Evolutionary conservation across 1,284 basidiomycete genomes (phyloP), one percentile per base, ranked within the genome.

Genomic region (Neotropicomus parvogracilis): DNA sequence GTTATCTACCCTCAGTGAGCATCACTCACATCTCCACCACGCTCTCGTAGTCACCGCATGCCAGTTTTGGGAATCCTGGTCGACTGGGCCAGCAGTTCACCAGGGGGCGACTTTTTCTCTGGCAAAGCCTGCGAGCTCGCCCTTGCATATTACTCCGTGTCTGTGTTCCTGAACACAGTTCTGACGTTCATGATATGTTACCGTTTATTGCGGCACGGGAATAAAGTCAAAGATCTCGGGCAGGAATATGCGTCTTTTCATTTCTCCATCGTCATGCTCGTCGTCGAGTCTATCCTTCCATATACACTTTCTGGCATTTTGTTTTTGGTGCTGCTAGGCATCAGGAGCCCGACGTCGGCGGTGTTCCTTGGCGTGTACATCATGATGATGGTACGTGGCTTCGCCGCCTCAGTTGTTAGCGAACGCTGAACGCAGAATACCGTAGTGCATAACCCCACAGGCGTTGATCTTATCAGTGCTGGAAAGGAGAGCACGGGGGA

Each of bases 401-500:
- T 45, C 3, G 1, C 20, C 13, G 4, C 1, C 3, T 13, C 21
- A 27, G 7, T 13, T 4, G 5, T 9, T 9, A 10, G 29, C 41
- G 17, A 11, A 9, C n/a, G 12, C 10, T 16, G 16, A 28, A 3
- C 16, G 3, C 4, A 24, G 26, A 12, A 24, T 4, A 16, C 13
- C 5, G 2, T 24, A 67, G 61, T 63, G 59, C 21, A 59, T 67
- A 49, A 64, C 61, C 9, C 64, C 63, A 1, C 64, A 67, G 36
- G 44, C 63, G 36, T 24, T 67, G 24, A 63, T 66, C 37, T 48
- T 65, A 13, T 48, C 56, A 12, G 53, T 63, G 10, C 40, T 58
- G 32, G 11, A 16, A 16, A 49, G 57, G 28, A 56, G 40, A n/a
- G 56, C 53, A 21, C 50, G 52, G 56, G 29, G 43, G 19, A 33